phyloP scores from a whole-genome alignment of 2,329 filamentous ascomycete species.

The Aschersonia sp. region DNA sequence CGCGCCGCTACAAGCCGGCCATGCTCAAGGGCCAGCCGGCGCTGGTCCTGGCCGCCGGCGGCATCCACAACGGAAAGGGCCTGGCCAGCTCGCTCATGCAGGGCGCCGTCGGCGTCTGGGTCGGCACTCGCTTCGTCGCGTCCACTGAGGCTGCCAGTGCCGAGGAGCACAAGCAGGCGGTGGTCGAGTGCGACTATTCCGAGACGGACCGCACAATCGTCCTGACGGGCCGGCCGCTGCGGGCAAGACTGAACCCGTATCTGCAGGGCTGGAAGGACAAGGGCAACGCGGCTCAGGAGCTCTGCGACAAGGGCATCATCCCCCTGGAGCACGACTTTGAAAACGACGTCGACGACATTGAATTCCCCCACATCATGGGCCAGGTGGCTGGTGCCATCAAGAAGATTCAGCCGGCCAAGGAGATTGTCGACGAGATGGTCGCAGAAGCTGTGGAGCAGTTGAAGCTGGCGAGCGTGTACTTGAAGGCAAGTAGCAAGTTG shows the following conservation, averaged over 20 bases:
- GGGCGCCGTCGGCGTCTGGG: slow-evolving; percentile 82
- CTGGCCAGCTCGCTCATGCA: slow-evolving; percentile 76
- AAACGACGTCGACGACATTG: slow-evolving; percentile 58
- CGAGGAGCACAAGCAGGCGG: slow-evolving; percentile 68
- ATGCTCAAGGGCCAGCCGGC: slow-evolving; percentile 55
- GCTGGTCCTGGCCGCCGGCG: slow-evolving; percentile 78
- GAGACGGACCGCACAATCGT: slow-evolving; percentile 76
- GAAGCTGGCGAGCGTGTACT: slow-evolving; percentile 44
- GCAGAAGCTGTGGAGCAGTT: slow-evolving; percentile 56
- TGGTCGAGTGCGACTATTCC: slow-evolving; percentile 64
- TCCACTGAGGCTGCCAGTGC: slow-evolving; percentile 68
- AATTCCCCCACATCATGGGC: slow-evolving; percentile 84
- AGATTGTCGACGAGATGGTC: slow-evolving; percentile 89
- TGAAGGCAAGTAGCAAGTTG: slow-evolving; percentile 30
- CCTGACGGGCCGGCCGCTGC: slow-evolving; percentile 64
- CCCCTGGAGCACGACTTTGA: slow-evolving; percentile 76
- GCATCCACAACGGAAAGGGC: slow-evolving; percentile 68
- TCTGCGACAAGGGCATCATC: slow-evolving; percentile 65
- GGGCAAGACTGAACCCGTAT: slow-evolving; percentile 73
- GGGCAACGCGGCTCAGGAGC: slow-evolving; percentile 58
- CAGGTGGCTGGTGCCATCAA: slow-evolving; percentile 72
- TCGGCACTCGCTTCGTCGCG: slow-evolving; percentile 85
- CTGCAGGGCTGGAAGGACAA: slow-evolving; percentile 65
- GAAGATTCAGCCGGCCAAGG: slow-evolving; percentile 63
- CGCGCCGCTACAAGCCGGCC: slow-evolving; percentile 53